phyloP scores from a whole-genome alignment of 2,329 filamentous ascomycete genomes.

The Hypomyces perniciosus region DNA sequence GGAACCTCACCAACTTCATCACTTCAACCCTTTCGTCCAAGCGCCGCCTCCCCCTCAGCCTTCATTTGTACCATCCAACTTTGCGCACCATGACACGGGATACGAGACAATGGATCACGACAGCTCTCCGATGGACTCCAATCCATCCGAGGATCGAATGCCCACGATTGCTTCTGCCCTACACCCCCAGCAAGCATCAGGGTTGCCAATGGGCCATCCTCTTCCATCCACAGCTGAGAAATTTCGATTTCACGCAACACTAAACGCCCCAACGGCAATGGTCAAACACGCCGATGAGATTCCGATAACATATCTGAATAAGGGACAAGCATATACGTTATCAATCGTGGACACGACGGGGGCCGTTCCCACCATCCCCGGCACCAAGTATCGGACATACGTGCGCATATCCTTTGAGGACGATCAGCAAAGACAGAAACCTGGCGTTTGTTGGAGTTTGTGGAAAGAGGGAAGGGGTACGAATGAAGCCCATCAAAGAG shows the following conservation, averaged over 20 bases:
- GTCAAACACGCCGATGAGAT: constrained; percentile 85
- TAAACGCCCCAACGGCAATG: constrained; percentile 96
- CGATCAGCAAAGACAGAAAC: constrained; percentile 81
- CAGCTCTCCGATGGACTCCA: constrained; percentile 58
- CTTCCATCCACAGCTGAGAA: constrained; percentile 56
- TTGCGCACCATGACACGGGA: constrained; percentile 72
- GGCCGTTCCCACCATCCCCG: constrained; percentile 49
- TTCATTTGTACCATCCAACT: constrained; percentile 69
- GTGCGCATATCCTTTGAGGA: constrained; percentile 97
- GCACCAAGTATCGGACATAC: constrained; percentile 77
- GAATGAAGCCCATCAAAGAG: constrained; percentile 89
- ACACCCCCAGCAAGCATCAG: constrained; percentile 44
- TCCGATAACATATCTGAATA: constrained; percentile 96
- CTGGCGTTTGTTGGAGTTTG: constrained; percentile 74
- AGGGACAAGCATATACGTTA: constrained; percentile 88
- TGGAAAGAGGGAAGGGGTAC: constrained; percentile 97
- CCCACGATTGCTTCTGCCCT: constrained; percentile 55
- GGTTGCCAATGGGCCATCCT: constrained; percentile 38
- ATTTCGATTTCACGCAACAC: constrained; percentile 82
- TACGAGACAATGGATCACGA: constrained; percentile 78
- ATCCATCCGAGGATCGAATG: constrained; percentile 45
- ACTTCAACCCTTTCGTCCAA: constrained; percentile 67
- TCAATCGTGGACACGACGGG: constrained; percentile 74
- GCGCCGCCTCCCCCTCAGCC: constrained; percentile 49
- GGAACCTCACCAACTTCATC: constrained; percentile 55